These are phyloP conservation scores for Ochromonas danica DNA, from an alignment of 108 stramenopile genomes.

Conservation along the genomic window DNA sequence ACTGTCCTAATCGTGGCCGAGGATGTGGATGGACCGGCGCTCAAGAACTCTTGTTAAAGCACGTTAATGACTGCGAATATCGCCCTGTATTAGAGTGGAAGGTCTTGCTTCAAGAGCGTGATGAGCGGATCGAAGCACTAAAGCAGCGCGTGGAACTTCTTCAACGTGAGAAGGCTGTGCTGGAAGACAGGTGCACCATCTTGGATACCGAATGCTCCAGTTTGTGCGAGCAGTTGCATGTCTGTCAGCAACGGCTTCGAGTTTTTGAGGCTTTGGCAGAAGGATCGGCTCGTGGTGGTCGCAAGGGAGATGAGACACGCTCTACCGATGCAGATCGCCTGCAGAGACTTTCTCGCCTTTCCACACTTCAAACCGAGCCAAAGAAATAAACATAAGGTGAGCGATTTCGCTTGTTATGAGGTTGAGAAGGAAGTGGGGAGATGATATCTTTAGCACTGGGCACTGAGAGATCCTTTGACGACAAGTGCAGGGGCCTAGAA, in stretches of 20 bases:
- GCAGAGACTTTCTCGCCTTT: neutral
- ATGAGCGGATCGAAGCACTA: neutral
- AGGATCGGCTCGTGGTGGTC: neutral
- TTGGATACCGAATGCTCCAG: neutral
- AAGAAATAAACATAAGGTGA: neutral
- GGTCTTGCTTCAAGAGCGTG: neutral
- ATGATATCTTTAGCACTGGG: neutral
- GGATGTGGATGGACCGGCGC: constrained; percentile 20
- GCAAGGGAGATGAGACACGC: neutral
- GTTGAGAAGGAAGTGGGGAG: neutral
- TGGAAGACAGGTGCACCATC: neutral
- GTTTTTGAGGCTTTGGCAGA: neutral
- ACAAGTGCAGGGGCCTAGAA: constrained; percentile 5
- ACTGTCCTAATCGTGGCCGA: constrained; percentile 1
- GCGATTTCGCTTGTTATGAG: neutral
- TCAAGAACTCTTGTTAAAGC: neutral
- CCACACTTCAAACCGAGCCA: neutral
- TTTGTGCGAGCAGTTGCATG: neutral
- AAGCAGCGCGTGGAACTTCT: neutral
- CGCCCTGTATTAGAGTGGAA: neutral
- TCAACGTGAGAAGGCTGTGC: neutral
- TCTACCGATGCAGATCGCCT: neutral
- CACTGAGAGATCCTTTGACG: neutral
- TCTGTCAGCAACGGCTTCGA: neutral
- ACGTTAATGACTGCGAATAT: neutral